Evolutionary conservation across 208 protist species (phyloP).

Genomic region (Crithidia mellificae): DNA sequence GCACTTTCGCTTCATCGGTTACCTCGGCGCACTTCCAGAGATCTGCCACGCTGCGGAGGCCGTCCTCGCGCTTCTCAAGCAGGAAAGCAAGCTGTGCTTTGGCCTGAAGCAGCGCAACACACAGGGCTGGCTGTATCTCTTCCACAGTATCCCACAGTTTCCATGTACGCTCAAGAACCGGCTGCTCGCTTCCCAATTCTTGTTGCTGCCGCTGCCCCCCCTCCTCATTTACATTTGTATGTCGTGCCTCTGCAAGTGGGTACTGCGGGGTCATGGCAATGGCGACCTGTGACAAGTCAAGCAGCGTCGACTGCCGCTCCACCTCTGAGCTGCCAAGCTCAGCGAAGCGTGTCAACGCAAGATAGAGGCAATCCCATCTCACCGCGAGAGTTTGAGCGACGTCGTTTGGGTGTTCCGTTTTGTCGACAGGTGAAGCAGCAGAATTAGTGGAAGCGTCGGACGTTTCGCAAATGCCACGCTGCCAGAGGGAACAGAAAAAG

Average conservation of each 20-base stretch:
- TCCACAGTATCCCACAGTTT: neutral
- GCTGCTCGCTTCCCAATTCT: too few relatives aligned
- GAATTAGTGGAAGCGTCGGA: neutral
- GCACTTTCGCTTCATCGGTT: neutral
- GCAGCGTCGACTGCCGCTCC: conserved; percentile 23
- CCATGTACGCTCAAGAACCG: conserved; percentile 5
- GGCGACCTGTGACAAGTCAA: conserved; percentile 21
- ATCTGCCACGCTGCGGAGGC: conserved; percentile 3
- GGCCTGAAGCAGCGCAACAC: neutral
- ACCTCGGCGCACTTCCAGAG: neutral
- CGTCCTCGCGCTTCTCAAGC: conserved; percentile 3
- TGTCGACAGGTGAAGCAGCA: neutral
- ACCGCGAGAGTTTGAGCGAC: too few relatives aligned
- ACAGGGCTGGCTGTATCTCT: neutral
- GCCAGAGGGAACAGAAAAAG: conserved; percentile 28
- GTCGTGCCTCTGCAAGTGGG: neutral
- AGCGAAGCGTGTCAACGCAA: conserved; percentile 11
- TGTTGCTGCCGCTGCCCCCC: too few relatives aligned
- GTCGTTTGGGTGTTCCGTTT: too few relatives aligned
- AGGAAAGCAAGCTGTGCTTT: conserved; percentile 29
- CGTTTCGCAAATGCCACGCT: conserved; percentile 6
- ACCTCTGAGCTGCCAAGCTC: conserved; percentile 5
- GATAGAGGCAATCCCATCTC: conserved; percentile 19
- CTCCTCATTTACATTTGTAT: neutral
- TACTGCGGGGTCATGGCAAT: neutral